Base-by-base conservation (phyloP, 2,329 filamentous ascomycete species). In the Cladorrhinum sp. region DNA sequence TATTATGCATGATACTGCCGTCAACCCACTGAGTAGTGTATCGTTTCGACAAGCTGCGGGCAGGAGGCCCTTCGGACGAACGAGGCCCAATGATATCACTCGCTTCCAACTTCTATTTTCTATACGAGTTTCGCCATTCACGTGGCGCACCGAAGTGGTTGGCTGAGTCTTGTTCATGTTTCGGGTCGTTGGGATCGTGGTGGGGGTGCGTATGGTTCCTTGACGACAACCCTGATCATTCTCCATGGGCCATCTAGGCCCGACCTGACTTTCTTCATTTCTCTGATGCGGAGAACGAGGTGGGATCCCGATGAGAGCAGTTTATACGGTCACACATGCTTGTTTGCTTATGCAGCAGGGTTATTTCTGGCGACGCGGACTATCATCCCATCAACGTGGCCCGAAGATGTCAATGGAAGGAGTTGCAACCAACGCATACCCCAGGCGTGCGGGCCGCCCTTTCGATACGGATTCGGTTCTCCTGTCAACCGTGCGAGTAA, bases 51-150 rank as follows among this genome's bases (percentile, higher is more conserved):
- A 18, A 18, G 29, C 27, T 55, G 52, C 32, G 32, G 29, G 18
- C 13, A 23, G 38, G 38, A 38, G 52, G 27, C 52, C 32, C 52
- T 55, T 23, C 12, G 52, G 20, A 20, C 32, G 52, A 38, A 24
- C 16, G 52, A 54, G 52, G 32, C n/a, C 52, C 52, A 55, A 55
- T 55, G n/a, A 55, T 45, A 32, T 41, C 29, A 23, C 52, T 41
- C 29, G 20, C 52, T 24, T 55, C 29, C 32, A 24, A 12, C 38
- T 41, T 36, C 52, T 55, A n/a, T 12, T 45, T 22, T 45, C 38
- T 55, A 55, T 55, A 55, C 52, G 52, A 55, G 52, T 9, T 55
- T 55, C 24, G 32, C 32, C 41, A 25, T 45, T n/a, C 12, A 55
- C 32, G 52, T 41, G 32, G 52, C 52, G 52, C 29, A 24, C 29